Evolutionary conservation across 306 rosid genomes (phyloP).

Genomic region (Ziziphus jujuba): DNA sequence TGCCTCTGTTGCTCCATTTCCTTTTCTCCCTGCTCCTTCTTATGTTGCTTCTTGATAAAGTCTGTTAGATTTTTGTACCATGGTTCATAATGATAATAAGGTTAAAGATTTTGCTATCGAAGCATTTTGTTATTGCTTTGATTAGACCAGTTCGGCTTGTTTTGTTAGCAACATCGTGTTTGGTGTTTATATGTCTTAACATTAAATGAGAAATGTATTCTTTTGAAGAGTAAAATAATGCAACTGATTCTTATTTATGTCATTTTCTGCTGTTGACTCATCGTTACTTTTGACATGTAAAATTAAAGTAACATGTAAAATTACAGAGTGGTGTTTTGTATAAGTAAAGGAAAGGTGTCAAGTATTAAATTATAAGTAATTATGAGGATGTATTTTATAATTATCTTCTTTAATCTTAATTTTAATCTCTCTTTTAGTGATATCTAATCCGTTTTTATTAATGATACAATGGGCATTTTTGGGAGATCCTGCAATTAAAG

Average conservation of each 20-base stretch:
- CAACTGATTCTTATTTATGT: not conserved
- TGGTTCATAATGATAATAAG: not conserved
- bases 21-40: slow-evolving; percentile 84
- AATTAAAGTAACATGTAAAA: no score
- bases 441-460: no score
- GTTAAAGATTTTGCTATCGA: not conserved
- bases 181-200: not conserved
- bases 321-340: no score
- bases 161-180: not conserved
- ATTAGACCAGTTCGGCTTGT: not conserved
- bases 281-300: no score
- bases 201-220: not conserved
- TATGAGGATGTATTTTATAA: no score
- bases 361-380: no score
- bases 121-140: not conserved
- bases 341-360: no score
- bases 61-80: slow-evolving; percentile 13
- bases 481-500: no score
- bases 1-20: slow-evolving; percentile 86
- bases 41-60: slow-evolving; percentile 42
- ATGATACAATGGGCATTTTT: no score
- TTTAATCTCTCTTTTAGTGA: no score
- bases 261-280: not conserved
- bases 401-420: no score
- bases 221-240: not conserved